Conservation (phyloP, 2,329 filamentous ascomycete species). For the Epichloe elymi region DNA sequence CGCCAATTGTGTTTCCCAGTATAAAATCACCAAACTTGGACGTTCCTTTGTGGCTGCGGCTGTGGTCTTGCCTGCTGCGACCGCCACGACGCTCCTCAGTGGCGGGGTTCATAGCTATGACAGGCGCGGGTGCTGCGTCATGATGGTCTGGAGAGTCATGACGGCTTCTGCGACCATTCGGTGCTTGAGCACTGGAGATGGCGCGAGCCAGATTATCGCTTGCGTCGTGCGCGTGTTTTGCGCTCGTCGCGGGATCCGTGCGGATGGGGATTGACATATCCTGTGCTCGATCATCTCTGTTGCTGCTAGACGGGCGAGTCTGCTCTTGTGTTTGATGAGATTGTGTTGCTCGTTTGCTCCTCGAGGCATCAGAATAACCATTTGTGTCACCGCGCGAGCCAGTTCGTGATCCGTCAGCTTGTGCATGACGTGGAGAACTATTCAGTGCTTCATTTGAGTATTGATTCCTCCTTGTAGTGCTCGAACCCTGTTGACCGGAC, state of each 20-base stretch:
- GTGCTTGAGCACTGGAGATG: slow-evolving; percentile 29
- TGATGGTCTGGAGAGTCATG: slow-evolving; percentile 21
- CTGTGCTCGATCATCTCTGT: slow-evolving; percentile 26
- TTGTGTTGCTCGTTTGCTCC: slow-evolving; percentile 17
- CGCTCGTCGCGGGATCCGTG: slow-evolving; percentile 28
- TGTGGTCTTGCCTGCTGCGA: slow-evolving; percentile 48
- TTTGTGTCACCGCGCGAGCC: slow-evolving; percentile 21
- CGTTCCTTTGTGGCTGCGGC: slow-evolving; percentile 42
- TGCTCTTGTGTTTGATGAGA: slow-evolving; percentile 22
- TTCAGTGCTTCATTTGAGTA: slow-evolving; percentile 32
- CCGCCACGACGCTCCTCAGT: slow-evolving; percentile 35
- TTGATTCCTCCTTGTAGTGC: slow-evolving; percentile 31
- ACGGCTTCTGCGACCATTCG: slow-evolving; percentile 14
- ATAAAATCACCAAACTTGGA: slow-evolving; percentile 94
- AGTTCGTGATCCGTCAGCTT: slow-evolving; percentile 22
- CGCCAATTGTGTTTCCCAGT: slow-evolving; percentile 86
- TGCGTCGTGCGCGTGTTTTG: slow-evolving; percentile 56
- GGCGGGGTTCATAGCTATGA: slow-evolving; percentile 28
- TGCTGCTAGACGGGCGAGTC: slow-evolving; percentile 24
- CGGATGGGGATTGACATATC: slow-evolving; percentile 32
- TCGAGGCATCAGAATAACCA: slow-evolving; percentile 16
- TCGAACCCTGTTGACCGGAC: slow-evolving; percentile 42
- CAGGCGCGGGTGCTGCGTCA: slow-evolving; percentile 32
- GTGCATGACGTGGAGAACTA: slow-evolving; percentile 28
- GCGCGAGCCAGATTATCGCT: slow-evolving; percentile 69